phyloP scores from a whole-genome alignment of 306 rosid genomes.

The Trifolium pratense region DNA sequence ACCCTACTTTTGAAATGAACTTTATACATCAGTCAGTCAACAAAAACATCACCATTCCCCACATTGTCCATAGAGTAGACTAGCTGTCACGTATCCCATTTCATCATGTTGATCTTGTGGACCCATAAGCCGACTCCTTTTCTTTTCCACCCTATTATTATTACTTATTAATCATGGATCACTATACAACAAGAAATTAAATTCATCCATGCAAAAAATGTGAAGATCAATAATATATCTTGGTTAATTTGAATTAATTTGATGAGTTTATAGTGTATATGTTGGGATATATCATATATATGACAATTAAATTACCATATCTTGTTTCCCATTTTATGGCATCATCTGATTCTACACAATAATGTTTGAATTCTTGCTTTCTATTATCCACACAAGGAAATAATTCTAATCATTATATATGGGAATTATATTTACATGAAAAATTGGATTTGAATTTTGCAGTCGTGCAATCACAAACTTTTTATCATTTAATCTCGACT shows the following conservation, averaged over 20 bases:
- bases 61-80: slow-evolving; percentile 45
- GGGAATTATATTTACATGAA: not conserved
- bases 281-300: slow-evolving; percentile 34
- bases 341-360: slow-evolving; percentile 42
- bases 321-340: slow-evolving; percentile 51
- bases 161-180: slow-evolving; percentile 24
- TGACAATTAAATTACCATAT: slow-evolving; percentile 40
- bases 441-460: too few relatives aligned
- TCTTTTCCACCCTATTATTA: not conserved
- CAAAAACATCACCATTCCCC: slow-evolving; percentile 50
- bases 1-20: slow-evolving; percentile 47
- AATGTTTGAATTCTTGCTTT: slow-evolving; percentile 44
- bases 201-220: slow-evolving; percentile 35
- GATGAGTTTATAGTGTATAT: not conserved
- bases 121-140: slow-evolving; percentile 34
- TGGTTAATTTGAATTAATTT: slow-evolving; percentile 34
- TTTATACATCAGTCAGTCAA: slow-evolving; percentile 62
- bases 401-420: slow-evolving; percentile 36
- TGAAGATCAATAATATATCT: not conserved
- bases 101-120: slow-evolving; percentile 67
- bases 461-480: too few relatives aligned
- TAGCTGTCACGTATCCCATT: slow-evolving; percentile 55
- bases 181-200: slow-evolving; percentile 8
- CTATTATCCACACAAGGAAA: slow-evolving; percentile 35
- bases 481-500: too few relatives aligned